A percentile compares a stretch with the other conserved stretches of the same genome.
phyloP scores from a whole-genome alignment of 139 green algal species.

The Chlorella sp. region DNA sequence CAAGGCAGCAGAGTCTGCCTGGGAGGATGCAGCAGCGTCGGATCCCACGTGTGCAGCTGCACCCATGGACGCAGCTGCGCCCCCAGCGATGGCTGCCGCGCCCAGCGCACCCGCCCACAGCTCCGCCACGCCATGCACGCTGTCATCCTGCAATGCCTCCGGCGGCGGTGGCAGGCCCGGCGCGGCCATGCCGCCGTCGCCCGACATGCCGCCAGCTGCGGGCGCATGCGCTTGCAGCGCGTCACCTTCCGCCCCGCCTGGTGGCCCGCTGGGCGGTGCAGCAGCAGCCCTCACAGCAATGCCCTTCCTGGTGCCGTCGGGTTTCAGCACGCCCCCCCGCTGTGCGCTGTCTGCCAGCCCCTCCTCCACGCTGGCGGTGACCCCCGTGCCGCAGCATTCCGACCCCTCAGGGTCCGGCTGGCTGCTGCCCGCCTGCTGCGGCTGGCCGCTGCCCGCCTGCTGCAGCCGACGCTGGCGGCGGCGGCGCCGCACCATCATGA shows the following conservation, averaged over 20 bases:
- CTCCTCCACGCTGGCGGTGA: too few species aligned
- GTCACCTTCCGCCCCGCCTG: too few species aligned
- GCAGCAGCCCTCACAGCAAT: too few species aligned
- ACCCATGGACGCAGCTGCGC: not conserved
- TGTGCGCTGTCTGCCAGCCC: too few species aligned
- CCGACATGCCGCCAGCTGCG: too few species aligned
- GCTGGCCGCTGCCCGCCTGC: not conserved
- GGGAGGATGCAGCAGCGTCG: not conserved
- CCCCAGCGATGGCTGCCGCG: not conserved
- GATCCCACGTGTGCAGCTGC: too few species aligned
- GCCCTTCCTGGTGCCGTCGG: too few species aligned
- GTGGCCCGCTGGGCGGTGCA: too few species aligned
- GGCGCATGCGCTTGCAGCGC: too few species aligned
- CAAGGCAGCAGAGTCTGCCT: not conserved
- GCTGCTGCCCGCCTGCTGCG: not conserved
- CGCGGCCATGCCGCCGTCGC: not conserved
- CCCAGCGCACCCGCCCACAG: not conserved
- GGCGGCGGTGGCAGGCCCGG: not conserved
- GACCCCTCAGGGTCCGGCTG: too few species aligned
- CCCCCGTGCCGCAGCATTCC: too few species aligned
- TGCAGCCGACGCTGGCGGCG: not conserved
- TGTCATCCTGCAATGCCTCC: not conserved
- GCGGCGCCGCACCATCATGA: not conserved
- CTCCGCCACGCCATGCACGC: not conserved
- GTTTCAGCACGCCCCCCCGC: too few species aligned